Evolutionary conservation across 345 rosid species (phyloP).

Genomic region (Eucalyptus sp.): DNA sequence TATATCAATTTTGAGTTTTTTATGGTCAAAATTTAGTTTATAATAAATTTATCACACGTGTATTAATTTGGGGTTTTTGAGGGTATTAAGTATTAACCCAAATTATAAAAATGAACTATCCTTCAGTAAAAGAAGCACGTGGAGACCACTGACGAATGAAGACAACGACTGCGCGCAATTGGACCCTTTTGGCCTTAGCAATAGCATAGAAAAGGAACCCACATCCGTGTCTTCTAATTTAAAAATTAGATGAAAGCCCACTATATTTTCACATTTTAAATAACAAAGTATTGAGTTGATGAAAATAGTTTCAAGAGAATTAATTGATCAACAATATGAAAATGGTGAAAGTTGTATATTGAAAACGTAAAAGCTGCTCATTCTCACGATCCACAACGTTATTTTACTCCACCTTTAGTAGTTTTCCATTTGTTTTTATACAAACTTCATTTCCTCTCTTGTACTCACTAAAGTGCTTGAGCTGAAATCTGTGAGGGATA

Average conservation of each 20-base stretch:
- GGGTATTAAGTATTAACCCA: too few species aligned
- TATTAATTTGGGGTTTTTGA: too few species aligned
- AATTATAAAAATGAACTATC: background rate
- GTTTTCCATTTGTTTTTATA: background rate
- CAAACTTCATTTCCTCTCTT: background rate
- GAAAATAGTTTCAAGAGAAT: background rate
- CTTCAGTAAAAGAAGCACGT: background rate
- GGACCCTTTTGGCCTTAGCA: background rate
- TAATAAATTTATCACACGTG: too few species aligned
- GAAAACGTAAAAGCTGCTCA: background rate
- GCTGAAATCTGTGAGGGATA: background rate
- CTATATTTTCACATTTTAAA: background rate
- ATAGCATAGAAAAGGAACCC: background rate
- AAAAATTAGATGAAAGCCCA: background rate
- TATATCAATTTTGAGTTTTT: too few species aligned
- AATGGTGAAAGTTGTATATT: background rate
- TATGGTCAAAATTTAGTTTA: too few species aligned
- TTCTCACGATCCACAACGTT: background rate
- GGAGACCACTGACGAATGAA: background rate
- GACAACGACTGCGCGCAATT: background rate
- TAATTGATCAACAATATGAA: background rate
- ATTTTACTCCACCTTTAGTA: background rate
- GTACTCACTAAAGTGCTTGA: background rate
- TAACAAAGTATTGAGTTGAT: background rate
- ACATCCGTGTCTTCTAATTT: background rate